Evolutionary conservation across 1,284 basidiomycete genomes (phyloP).

Genomic region (Tausonia pullulans): DNA sequence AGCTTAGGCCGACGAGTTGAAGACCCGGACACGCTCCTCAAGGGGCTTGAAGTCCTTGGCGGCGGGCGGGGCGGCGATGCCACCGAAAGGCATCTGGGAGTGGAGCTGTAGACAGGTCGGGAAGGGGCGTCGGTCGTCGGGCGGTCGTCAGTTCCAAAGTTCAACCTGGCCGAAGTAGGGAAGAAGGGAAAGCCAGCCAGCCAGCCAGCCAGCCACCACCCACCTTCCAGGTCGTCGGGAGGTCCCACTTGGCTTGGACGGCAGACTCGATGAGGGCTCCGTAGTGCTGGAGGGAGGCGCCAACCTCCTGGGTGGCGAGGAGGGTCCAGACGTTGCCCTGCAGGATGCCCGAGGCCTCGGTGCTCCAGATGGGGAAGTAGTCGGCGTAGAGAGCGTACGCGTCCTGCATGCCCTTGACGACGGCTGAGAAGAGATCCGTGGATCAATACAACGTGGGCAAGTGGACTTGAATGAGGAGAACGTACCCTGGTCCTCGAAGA

Average conservation of each 20-base stretch:
- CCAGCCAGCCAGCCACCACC: background rate
- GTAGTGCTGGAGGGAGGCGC: slow-evolving; percentile 30
- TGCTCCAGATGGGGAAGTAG: slow-evolving; percentile 31
- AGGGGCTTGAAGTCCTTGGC: slow-evolving; percentile 32
- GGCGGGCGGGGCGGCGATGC: slow-evolving; percentile 24
- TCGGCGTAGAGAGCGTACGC: slow-evolving; percentile 33
- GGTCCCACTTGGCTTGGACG: slow-evolving; percentile 28
- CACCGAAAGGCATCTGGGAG: slow-evolving; percentile 40
- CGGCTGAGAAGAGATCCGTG: background rate
- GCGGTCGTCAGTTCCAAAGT: background rate
- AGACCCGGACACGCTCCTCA: slow-evolving; percentile 33
- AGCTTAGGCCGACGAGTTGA: slow-evolving; percentile 6
- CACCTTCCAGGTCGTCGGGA: slow-evolving; percentile 34
- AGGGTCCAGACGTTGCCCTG: slow-evolving; percentile 40
- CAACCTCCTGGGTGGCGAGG: slow-evolving; percentile 37
- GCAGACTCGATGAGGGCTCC: slow-evolving; percentile 24
- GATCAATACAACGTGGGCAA: background rate
- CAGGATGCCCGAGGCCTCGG: slow-evolving; percentile 17
- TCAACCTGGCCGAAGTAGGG: background rate
- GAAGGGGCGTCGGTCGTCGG: background rate
- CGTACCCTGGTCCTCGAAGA: slow-evolving; percentile 37
- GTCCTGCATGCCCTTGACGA: slow-evolving; percentile 27
- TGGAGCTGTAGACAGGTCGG: slow-evolving; percentile 11
- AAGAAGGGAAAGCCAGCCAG: background rate
- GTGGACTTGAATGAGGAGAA: background rate